Evolutionary conservation across 2,329 filamentous ascomycete species (phyloP).

Genomic region (Xylariales sp.): DNA sequence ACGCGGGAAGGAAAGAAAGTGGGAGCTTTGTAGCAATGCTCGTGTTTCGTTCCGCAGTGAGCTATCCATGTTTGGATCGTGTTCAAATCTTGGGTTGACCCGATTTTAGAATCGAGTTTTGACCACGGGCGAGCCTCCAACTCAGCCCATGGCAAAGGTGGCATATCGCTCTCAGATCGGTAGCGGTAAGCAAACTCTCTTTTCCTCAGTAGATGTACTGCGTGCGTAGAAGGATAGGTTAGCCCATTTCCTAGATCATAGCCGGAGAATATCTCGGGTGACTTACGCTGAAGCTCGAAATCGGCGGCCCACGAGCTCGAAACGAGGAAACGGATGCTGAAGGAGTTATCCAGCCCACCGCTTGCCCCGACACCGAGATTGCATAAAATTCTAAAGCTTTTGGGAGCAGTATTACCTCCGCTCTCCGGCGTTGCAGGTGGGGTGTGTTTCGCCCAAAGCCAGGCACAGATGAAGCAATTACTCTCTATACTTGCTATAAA

Average conservation of each 20-base stretch:
- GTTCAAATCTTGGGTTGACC: neutral
- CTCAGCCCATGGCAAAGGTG: neutral
- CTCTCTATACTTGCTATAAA: neutral
- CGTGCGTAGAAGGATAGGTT: neutral
- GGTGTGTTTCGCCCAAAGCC: neutral
- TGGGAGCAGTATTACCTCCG: neutral
- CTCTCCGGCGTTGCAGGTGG: neutral
- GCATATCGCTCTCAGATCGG: too few species aligned
- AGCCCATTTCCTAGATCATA: neutral
- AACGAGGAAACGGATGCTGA: neutral
- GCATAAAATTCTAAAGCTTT: neutral
- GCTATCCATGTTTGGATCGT: neutral
- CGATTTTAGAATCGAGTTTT: neutral
- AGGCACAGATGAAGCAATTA: neutral
- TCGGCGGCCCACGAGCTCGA: neutral
- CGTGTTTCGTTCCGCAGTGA: neutral
- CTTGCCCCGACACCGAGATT: neutral
- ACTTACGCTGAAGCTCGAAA: neutral
- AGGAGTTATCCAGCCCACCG: neutral
- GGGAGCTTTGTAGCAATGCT: neutral
- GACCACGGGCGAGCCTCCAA: neutral
- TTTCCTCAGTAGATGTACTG: neutral
- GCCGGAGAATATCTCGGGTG: neutral
- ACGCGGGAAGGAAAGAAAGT: neutral
- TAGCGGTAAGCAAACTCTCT: neutral